These are phyloP conservation scores for Irpex sp. DNA, from an alignment of 1,284 basidiomycete genomes.

Conservation along the genomic window DNA sequence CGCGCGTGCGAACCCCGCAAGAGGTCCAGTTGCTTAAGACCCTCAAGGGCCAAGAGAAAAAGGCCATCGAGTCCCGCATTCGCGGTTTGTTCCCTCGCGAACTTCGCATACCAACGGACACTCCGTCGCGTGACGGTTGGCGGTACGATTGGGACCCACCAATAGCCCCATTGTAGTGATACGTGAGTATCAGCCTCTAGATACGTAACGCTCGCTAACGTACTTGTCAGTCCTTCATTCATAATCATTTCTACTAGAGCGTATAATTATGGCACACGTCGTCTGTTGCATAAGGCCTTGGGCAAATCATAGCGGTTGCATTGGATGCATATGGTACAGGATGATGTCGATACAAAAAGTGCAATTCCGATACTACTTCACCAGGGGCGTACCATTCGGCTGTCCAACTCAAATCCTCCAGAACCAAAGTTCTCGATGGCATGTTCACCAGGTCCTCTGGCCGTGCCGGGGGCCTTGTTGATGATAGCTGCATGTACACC, in stretches of 20 bases:
- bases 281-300: neutral
- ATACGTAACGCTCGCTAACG: neutral
- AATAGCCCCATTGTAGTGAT: neutral
- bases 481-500: slow-evolving; percentile 69
- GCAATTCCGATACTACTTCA: neutral
- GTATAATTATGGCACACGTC: neutral
- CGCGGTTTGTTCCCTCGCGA: slow-evolving; percentile 85
- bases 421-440: slow-evolving; percentile 13
- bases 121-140: slow-evolving; percentile 74
- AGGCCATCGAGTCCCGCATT: slow-evolving; percentile 72
- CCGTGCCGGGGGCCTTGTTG: slow-evolving; percentile 58
- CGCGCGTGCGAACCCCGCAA: slow-evolving; percentile 51
- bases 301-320: neutral
- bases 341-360: neutral
- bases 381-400: neutral
- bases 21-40: slow-evolving; percentile 61
- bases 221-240: neutral
- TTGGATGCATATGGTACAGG: slow-evolving; percentile 1
- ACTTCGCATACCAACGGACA: slow-evolving; percentile 73
- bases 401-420: slow-evolving; percentile 6
- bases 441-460: slow-evolving; percentile 20
- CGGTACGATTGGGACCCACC: slow-evolving; percentile 74
- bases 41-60: slow-evolving; percentile 63
- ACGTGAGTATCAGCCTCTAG: neutral
- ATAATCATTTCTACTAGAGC: neutral